Evolutionary conservation across 1,139 yeast species (phyloP), one percentile per base, ranked within the genome.

Genomic region (Debaryomycetaceae sp.): DNA sequence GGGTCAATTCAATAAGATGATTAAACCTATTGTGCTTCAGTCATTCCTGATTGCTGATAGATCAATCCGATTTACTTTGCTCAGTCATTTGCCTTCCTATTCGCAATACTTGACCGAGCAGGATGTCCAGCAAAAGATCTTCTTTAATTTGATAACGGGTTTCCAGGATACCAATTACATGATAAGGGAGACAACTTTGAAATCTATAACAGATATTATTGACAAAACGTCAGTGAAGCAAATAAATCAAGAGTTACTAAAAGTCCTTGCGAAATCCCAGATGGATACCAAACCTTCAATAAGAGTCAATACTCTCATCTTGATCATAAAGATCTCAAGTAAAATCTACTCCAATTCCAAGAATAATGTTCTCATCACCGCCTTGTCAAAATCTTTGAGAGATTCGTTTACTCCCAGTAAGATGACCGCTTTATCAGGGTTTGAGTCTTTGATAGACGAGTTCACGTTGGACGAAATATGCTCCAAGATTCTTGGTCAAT

Each of bases 231-330:
- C 88, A 0, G 89, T 84, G 36, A 79, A 96, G 44, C 96, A 88
- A 59, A 73, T 91, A 41, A 93, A 93, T 58, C 91, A 90, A 55
- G 98, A 93, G 46, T 67, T 93, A 36, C 70, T 93, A 43, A 78
- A 95, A 53, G 77, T 82, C 41, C 68, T 93, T 47, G 98, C 98
- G 1, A 88, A 87, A 58, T 81, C 96, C 1, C 98, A 91, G 62
- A 84, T 80, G 62, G 99, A 93, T 59, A 80, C 83, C 2, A 85
- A 84, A 46, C 85, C 95, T 1, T 87, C 88, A 23, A 87, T 93
- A 17, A 70, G 99, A 53, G 89, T 93, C 6, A 87, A 89, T 63
- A 91, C 98, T 0, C 78, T 95, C 22, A 76, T 88, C 24, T 76
- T 89, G 38, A 76, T 93, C 24, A 83, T 89, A 24, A 81, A 81